A percentile compares a stretch with the other conserved stretches of the same genome.
Evolutionary conservation across 441 rosid species (phyloP).

Genomic region (Kokia cookei): DNA sequence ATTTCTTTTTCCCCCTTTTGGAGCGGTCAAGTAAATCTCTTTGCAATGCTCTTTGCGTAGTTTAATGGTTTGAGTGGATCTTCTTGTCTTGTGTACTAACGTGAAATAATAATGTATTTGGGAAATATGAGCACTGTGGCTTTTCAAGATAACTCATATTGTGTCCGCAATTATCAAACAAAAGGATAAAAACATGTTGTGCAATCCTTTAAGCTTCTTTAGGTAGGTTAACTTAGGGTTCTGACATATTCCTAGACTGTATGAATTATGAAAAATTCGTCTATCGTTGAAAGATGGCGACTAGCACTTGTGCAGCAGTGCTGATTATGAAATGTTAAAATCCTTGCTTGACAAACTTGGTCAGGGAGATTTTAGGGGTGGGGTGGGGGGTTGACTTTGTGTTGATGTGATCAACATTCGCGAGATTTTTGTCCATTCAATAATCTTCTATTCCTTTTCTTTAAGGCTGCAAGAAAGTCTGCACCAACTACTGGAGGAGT

Average conservation of each 20-base stretch:
- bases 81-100: background rate
- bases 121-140: background rate
- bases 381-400: background rate
- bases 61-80: background rate
- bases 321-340: background rate
- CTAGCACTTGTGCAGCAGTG: background rate
- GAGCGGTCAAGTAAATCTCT: background rate
- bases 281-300: background rate
- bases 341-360: background rate
- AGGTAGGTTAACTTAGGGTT: background rate
- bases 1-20: background rate
- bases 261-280: background rate
- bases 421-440: background rate
- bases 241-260: background rate
- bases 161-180: background rate
- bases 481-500: constrained; percentile 41
- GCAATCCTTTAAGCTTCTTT: background rate
- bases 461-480: constrained; percentile 38
- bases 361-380: too few species aligned
- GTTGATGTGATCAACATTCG: background rate
- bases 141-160: background rate
- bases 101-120: background rate
- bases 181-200: background rate
- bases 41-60: background rate
- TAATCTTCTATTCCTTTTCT: background rate